Percentiles rank a stretch among this genome's conserved stretches.
phyloP scores from a whole-genome alignment of 176 grass and related monocot species.

The Aegilops bicornis region DNA sequence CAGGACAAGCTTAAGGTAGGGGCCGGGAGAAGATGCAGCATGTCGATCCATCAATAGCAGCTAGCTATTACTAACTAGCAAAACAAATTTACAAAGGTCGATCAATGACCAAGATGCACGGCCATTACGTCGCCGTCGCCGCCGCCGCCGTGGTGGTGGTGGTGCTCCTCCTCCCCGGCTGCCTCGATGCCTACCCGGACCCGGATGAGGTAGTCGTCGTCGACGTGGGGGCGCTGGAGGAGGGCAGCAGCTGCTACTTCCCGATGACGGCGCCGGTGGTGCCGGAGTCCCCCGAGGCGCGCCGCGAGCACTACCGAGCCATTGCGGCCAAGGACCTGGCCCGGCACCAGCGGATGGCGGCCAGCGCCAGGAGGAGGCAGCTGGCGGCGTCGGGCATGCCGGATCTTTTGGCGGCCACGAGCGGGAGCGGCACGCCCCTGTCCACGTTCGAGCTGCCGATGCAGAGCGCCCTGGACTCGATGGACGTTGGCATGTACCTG shows the following conservation, averaged over 20 bases:
- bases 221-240: background rate
- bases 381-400: background rate
- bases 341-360: slow-evolving; percentile 19
- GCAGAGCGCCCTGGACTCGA: slow-evolving; percentile 46
- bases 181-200: background rate
- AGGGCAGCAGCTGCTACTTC: slow-evolving; percentile 24
- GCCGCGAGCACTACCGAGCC: slow-evolving; percentile 35
- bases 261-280: background rate
- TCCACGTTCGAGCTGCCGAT: slow-evolving; percentile 70
- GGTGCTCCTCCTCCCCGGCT: background rate
- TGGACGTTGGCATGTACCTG: slow-evolving; percentile 58
- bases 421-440: background rate
- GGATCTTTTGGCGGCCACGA: slow-evolving; percentile 19
- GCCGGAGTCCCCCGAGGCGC: slow-evolving; percentile 33
- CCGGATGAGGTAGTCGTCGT: background rate
- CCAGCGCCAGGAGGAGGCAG: background rate
- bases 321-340: slow-evolving; percentile 35
- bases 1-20: no score
- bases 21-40: background rate
- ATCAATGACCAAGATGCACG: background rate
- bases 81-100: background rate
- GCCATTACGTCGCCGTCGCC: background rate
- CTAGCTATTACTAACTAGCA: background rate
- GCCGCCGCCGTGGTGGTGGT: background rate
- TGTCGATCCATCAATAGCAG: no score